Evolutionary conservation across 2,329 filamentous ascomycete genomes (phyloP).

Genomic region (Neoascochyta sp.): DNA sequence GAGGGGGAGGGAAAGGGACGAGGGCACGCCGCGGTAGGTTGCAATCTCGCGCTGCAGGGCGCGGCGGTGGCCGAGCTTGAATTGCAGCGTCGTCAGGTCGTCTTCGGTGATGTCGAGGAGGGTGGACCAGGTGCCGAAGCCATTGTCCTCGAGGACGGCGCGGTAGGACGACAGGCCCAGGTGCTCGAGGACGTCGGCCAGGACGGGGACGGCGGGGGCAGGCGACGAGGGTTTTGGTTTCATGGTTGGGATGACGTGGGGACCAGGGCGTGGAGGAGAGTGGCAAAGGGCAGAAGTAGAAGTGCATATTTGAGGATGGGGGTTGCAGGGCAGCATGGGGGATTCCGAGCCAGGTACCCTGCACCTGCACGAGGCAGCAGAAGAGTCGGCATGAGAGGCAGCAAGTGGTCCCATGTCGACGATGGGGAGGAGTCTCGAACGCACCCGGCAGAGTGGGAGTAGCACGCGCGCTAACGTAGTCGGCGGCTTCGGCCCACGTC

Average conservation of each 20-base stretch:
- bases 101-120: slow-evolving; percentile 42
- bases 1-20: slow-evolving; percentile 24
- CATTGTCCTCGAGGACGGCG: slow-evolving; percentile 31
- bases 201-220: slow-evolving; percentile 13
- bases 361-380: slow-evolving; percentile 11
- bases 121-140: slow-evolving; percentile 38
- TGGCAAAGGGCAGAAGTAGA: slow-evolving; percentile 10
- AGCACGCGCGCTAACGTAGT: too few species aligned
- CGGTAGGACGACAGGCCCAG: slow-evolving; percentile 30
- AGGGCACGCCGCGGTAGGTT: slow-evolving; percentile 31
- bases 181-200: slow-evolving; percentile 30
- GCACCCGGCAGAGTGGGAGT: too few species aligned
- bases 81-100: slow-evolving; percentile 34
- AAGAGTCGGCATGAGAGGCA: slow-evolving; percentile 10
- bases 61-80: slow-evolving; percentile 42
- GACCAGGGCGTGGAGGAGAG: slow-evolving; percentile 10
- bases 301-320: slow-evolving; percentile 19
- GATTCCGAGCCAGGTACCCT: slow-evolving; percentile 11
- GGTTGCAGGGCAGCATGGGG: slow-evolving; percentile 10
- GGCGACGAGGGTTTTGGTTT: slow-evolving; percentile 22
- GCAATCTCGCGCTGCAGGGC: slow-evolving; percentile 41
- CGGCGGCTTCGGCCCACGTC: too few species aligned
- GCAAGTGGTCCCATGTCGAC: too few species aligned
- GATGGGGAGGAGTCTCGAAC: too few species aligned
- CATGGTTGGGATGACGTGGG: slow-evolving; percentile 13